Percentiles rank a stretch among this genome's conserved stretches.
These are phyloP conservation scores for Austropuccinia psidii DNA, from an alignment of 1,284 basidiomycete species.

Conservation along the genomic window DNA sequence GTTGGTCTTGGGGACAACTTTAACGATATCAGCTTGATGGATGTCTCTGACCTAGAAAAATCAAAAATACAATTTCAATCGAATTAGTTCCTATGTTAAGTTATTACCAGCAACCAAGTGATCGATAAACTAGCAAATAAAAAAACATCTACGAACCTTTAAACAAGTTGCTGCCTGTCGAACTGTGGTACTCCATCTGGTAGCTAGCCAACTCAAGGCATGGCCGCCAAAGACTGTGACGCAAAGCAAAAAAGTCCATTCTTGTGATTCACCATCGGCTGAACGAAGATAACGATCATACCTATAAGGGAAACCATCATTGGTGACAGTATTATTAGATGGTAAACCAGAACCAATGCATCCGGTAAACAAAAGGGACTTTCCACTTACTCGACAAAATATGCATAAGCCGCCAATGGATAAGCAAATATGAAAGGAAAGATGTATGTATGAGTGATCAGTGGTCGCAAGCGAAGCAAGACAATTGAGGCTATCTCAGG, in stretches of 20 bases:
- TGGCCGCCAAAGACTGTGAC: conserved; percentile 76
- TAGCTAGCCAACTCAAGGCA: conserved; percentile 83
- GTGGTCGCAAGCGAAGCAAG: conserved; percentile 21
- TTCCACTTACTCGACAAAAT: conserved; percentile 74
- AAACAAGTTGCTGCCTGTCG: conserved; percentile 56
- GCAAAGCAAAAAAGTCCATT: conserved; percentile 76
- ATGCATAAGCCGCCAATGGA: conserved; percentile 61
- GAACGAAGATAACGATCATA: conserved; percentile 40
- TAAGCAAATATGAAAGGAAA: conserved; percentile 48
- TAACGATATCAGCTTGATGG: conserved; percentile 68
- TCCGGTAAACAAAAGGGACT: conserved; percentile 49
- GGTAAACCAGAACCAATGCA: background rate
- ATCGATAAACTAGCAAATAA: conserved; percentile 2
- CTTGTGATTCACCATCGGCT: conserved; percentile 44
- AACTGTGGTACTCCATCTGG: conserved; percentile 77
- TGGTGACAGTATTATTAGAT: conserved; percentile 24
- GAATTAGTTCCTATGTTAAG: background rate
- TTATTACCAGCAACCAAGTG: too few species aligned
- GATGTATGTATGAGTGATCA: conserved; percentile 45
- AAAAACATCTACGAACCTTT: conserved; percentile 37
- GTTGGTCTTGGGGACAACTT: conserved; percentile 74
- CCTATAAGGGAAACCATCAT: too few species aligned
- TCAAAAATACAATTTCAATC: background rate
- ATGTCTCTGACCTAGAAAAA: conserved; percentile 57
- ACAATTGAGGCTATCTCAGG: conserved; percentile 30